These are phyloP conservation scores for Pyricularia sp. DNA, from an alignment of 2,329 filamentous ascomycete genomes.

Conservation along the genomic window DNA sequence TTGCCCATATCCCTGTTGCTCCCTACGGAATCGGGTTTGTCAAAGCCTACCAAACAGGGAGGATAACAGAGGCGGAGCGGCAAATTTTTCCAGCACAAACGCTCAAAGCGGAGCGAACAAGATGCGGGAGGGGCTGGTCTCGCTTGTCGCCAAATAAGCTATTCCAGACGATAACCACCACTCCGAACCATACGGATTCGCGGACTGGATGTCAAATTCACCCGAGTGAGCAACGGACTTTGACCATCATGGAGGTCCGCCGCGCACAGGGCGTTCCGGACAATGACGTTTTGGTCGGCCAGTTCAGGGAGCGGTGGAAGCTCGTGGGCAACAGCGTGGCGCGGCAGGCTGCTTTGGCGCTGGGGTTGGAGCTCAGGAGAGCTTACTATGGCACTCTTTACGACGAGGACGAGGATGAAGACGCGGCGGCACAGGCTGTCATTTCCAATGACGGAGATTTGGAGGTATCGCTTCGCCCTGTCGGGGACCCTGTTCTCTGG, in stretches of 20 bases:
- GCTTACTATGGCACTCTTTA: slow-evolving; percentile 33
- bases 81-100: slow-evolving; percentile 22
- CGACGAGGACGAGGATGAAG: slow-evolving; percentile 10
- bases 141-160: slow-evolving; percentile 31
- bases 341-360: slow-evolving; percentile 49
- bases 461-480: background rate
- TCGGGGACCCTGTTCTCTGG: too few relatives aligned
- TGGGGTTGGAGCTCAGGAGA: slow-evolving; percentile 51
- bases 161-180: slow-evolving; percentile 52
- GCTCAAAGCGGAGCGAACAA: slow-evolving; percentile 3
- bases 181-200: slow-evolving; percentile 34
- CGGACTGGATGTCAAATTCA: slow-evolving; percentile 46
- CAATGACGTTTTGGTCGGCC: slow-evolving; percentile 55
- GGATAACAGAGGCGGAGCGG: slow-evolving; percentile 25
- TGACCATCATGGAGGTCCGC: slow-evolving; percentile 54
- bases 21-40: slow-evolving; percentile 42
- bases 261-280: slow-evolving; percentile 60
- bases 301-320: slow-evolving; percentile 39
- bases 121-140: slow-evolving; percentile 19
- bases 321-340: slow-evolving; percentile 70
- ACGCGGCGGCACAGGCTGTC: background rate
- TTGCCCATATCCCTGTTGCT: slow-evolving; percentile 44
- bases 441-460: background rate
- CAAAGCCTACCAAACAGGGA: slow-evolving; percentile 22
- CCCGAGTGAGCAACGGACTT: slow-evolving; percentile 47